These are phyloP conservation scores for Zygoascus meyerae DNA, from an alignment of 1,139 yeast genomes.

Conservation along the genomic window DNA sequence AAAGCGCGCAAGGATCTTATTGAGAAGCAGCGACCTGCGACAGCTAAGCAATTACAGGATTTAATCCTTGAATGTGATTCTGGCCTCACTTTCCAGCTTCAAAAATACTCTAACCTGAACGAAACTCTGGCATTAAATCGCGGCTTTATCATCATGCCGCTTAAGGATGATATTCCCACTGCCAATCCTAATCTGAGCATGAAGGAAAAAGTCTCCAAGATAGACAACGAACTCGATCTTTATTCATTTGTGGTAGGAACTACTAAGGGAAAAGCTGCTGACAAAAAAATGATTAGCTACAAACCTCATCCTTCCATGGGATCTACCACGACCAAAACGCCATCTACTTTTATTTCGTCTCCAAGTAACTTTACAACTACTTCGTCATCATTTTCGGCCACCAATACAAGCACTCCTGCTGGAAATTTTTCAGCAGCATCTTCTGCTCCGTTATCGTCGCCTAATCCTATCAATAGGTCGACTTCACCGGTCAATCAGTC, in stretches of 20 bases:
- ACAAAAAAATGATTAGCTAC: conserved; percentile 5
- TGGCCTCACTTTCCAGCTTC: conserved; percentile 81
- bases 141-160: conserved; percentile 77
- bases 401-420: conserved; percentile 5
- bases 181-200: conserved; percentile 52
- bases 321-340: neutral
- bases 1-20: conserved; percentile 69
- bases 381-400: conserved; percentile 7
- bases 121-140: conserved; percentile 79
- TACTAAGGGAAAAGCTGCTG: conserved; percentile 23
- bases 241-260: conserved; percentile 54
- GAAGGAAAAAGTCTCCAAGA: conserved; percentile 66
- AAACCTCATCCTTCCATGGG: conserved; percentile 12
- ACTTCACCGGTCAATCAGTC: conserved; percentile 8
- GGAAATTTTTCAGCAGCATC: conserved; percentile 4
- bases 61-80: conserved; percentile 80
- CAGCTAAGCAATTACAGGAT: conserved; percentile 66
- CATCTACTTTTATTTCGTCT: neutral
- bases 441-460: conserved; percentile 2
- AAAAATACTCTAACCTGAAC: conserved; percentile 80
- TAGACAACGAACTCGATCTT: conserved; percentile 79
- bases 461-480: conserved; percentile 5
- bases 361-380: neutral
- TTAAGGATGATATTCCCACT: conserved; percentile 37
- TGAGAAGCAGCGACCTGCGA: conserved; percentile 69